phyloP scores from a whole-genome alignment of 352 stramenopile species.

The Pythium inflatum region DNA sequence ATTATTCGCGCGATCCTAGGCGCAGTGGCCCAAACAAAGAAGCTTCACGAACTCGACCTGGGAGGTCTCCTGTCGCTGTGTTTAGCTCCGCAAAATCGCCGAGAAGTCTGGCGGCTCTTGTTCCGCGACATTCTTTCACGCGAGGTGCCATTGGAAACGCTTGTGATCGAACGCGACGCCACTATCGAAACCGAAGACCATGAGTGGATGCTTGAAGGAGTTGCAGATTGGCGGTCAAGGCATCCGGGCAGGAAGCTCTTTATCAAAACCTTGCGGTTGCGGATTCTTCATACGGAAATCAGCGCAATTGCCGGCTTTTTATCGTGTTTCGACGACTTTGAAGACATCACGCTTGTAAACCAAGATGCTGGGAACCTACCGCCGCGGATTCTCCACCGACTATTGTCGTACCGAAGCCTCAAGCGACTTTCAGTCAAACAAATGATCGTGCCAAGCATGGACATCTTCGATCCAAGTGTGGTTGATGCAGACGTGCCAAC shows the following conservation, averaged over 20 bases:
- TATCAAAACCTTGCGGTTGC: neutral
- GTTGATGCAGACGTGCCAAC: neutral
- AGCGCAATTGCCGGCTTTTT: neutral
- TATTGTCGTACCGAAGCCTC: conserved; percentile 9
- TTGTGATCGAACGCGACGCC: neutral
- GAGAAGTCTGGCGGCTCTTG: neutral
- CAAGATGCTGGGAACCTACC: neutral
- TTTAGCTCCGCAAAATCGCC: neutral
- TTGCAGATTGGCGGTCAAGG: neutral
- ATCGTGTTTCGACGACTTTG: neutral
- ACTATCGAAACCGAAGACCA: neutral
- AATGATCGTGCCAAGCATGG: conserved; percentile 2
- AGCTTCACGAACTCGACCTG: neutral
- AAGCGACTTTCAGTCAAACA: neutral
- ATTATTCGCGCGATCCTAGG: conserved; percentile 6
- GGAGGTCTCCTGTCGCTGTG: conserved; percentile 8
- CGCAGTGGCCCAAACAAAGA: neutral
- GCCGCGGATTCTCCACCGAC: neutral
- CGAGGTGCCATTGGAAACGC: neutral
- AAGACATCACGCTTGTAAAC: neutral
- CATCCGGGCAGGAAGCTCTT: neutral
- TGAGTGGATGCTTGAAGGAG: neutral
- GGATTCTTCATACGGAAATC: neutral
- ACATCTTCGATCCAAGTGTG: conserved; percentile 10
- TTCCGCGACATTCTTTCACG: neutral